Evolutionary conservation across 495 filamentous ascomycete species (phyloP).

Genomic region (Xylaria curta): DNA sequence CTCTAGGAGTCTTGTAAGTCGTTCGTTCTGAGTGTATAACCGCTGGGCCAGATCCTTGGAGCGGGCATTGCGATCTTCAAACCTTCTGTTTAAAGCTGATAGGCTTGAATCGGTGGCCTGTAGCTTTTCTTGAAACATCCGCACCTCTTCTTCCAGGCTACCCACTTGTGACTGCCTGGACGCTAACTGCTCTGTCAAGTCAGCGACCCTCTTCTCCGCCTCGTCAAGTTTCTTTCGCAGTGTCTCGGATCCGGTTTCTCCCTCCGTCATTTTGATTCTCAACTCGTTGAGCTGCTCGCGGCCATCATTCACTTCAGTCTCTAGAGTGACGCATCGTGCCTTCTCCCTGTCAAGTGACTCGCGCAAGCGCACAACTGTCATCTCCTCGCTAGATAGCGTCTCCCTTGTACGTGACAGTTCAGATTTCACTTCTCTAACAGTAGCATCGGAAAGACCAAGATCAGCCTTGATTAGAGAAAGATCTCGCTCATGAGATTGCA

Average conservation of each 20-base stretch:
- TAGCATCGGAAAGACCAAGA: constrained; percentile 47
- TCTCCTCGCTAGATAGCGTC: constrained; percentile 55
- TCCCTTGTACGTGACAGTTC: constrained; percentile 54
- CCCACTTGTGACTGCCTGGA: constrained; percentile 69
- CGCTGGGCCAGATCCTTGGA: constrained; percentile 83
- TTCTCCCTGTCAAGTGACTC: constrained; percentile 63
- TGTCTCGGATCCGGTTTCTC: constrained; percentile 79
- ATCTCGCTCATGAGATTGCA: constrained; percentile 52
- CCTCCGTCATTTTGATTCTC: constrained; percentile 72
- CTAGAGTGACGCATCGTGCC: constrained; percentile 62
- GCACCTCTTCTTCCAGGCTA: constrained; percentile 70
- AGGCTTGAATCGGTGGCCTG: constrained; percentile 57
- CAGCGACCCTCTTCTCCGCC: constrained; percentile 67
- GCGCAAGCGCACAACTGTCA: constrained; percentile 45
- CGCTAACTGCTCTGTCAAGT: constrained; percentile 68
- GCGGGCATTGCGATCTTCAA: constrained; percentile 68
- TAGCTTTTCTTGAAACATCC: constrained; percentile 63
- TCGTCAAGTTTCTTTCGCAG: constrained; percentile 73
- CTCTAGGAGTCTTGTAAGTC: constrained; percentile 78
- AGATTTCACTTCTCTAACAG: constrained; percentile 43
- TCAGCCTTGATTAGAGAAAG: constrained; percentile 52
- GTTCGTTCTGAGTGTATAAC: constrained; percentile 78
- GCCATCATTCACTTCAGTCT: constrained; percentile 70
- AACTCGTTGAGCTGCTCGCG: constrained; percentile 69
- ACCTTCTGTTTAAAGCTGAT: constrained; percentile 55